Conservation (phyloP, 2,329 filamentous ascomycete species). For the Emergomyces pasteurianus region DNA sequence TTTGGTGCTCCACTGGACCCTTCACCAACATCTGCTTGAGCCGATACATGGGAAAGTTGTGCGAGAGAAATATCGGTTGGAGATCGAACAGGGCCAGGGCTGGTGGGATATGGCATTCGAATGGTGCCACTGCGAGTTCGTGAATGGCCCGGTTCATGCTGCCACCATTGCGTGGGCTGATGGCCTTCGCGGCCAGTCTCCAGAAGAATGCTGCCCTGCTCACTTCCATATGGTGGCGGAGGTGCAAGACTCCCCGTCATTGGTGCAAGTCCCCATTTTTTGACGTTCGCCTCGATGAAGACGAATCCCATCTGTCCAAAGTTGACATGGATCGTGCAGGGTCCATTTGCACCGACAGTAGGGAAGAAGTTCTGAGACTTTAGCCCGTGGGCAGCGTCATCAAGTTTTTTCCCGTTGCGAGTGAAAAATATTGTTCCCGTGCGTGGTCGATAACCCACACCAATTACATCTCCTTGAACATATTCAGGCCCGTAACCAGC, state of each 20-base stretch:
- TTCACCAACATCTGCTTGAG: slow-evolving; percentile 57
- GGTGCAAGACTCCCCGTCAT: slow-evolving; percentile 92
- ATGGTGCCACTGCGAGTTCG: slow-evolving; percentile 69
- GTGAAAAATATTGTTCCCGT: slow-evolving; percentile 97
- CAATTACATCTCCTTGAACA: slow-evolving; percentile 90
- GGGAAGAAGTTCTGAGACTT: slow-evolving; percentile 97
- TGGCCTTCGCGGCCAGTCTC: slow-evolving; percentile 59
- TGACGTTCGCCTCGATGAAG: slow-evolving; percentile 98
- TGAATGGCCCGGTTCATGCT: slow-evolving; percentile 49
- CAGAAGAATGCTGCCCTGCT: slow-evolving; percentile 89
- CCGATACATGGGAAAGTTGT: slow-evolving; percentile 61
- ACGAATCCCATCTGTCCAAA: slow-evolving; percentile 97
- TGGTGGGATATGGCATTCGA: slow-evolving; percentile 60
- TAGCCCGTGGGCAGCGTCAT: slow-evolving; percentile 84
- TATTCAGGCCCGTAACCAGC: slow-evolving; percentile 72
- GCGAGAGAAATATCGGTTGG: slow-evolving; percentile 94
- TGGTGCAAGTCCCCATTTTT: slow-evolving; percentile 97
- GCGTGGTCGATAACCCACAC: slow-evolving; percentile 85
- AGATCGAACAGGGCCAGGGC: slow-evolving; percentile 77
- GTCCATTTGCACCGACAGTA: slow-evolving; percentile 89
- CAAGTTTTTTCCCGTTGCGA: slow-evolving; percentile 91
- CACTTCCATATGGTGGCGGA: slow-evolving; percentile 90
- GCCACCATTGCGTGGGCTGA: slow-evolving; percentile 8
- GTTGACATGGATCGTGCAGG: slow-evolving; percentile 87
- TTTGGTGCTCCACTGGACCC: slow-evolving; percentile 46